Conservation (phyloP, 164 flowering plant genomes). For the Vitis riparia region DNA sequence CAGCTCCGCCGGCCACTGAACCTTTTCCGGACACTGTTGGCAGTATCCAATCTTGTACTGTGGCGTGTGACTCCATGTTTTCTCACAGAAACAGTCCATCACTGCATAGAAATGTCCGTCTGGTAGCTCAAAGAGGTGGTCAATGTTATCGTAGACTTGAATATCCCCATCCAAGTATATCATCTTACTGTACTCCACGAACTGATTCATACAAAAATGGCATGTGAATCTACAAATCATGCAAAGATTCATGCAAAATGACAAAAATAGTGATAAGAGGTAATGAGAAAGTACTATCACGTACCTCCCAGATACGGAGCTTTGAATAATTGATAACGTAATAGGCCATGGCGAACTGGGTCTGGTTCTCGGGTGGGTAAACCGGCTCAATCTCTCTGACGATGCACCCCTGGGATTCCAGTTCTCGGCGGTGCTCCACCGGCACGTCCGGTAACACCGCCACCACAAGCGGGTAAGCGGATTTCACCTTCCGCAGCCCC, state of each 20-base stretch:
- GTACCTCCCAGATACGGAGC: constrained; percentile 49
- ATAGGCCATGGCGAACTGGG: constrained; percentile 48
- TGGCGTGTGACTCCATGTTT: constrained; percentile 41
- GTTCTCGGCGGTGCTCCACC: constrained; percentile 35
- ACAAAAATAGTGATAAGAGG: neutral
- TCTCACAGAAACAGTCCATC: constrained; percentile 50
- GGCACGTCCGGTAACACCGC: constrained; percentile 47
- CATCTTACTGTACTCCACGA: constrained; percentile 44
- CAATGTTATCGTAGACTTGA: constrained; percentile 40
- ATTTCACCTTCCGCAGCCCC: constrained; percentile 33
- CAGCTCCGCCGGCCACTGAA: constrained; percentile 36
- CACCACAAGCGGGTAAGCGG: constrained; percentile 38
- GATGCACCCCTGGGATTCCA: constrained; percentile 33
- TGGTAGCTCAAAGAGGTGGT: constrained; percentile 36
- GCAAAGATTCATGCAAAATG: neutral
- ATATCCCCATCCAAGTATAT: constrained; percentile 45
- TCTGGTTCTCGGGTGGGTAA: constrained; percentile 43
- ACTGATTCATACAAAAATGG: constrained; percentile 18
- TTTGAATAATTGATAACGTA: constrained; percentile 49
- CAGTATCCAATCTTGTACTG: constrained; percentile 41
- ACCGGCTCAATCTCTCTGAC: constrained; percentile 42
- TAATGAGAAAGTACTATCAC: neutral
- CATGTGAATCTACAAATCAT: neutral
- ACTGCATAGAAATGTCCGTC: constrained; percentile 40
- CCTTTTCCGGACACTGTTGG: constrained; percentile 36